Base-by-base conservation (phyloP, 2,329 filamentous ascomycete genomes). In the Lithohypha guttulata region DNA sequence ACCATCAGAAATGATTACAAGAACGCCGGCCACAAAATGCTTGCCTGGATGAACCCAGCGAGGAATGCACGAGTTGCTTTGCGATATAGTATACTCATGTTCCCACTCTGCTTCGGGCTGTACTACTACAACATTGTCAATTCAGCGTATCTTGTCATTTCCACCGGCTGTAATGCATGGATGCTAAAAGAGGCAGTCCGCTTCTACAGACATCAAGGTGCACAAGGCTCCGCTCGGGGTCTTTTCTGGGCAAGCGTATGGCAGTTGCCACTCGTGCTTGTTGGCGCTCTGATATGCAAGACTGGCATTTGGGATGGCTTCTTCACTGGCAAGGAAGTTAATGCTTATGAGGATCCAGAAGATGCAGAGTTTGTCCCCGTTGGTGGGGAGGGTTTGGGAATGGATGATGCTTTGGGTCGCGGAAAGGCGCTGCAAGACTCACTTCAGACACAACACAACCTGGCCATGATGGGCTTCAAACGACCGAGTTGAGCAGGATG, bases 161-260 rank as follows among this genome's bases (percentile, higher is more conserved):
- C 84, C 51, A 69, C 79, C 27, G 74, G 83, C 2, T 76, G 93
- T 45, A 98, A 98, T 57, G 66, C 70, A 21, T 98, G 91, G 91
- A 74, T 98, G 50, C 69, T 77, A 6, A 73, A 76, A 39, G 80
- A 93, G 59, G 85, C 89, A 0, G 75, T 84, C 52, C 68, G 70
- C 25, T 95, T 96, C 63, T 94, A 83, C 79, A 74, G 71, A 46
- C 66, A 75, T 19, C 75, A 85, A 53, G 89, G 89, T 9, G 73
- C 80, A 45, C 78, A 79, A 51, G 87, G 87, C 2, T 84, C 75
- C 13, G 87, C 91, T 2, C 73, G 85, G 41, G 79, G 81, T 0
- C 61, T 98, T 37, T 98, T 98, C 60, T 98, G 91, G 91, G 87
- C 91, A 2, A 94, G 85, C 58, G 85, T 98, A 7, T 96, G 89